Evolutionary conservation across 495 filamentous ascomycete species (phyloP), one percentile per base, ranked within the genome.

Genomic region (Pyrenula massariospora): DNA sequence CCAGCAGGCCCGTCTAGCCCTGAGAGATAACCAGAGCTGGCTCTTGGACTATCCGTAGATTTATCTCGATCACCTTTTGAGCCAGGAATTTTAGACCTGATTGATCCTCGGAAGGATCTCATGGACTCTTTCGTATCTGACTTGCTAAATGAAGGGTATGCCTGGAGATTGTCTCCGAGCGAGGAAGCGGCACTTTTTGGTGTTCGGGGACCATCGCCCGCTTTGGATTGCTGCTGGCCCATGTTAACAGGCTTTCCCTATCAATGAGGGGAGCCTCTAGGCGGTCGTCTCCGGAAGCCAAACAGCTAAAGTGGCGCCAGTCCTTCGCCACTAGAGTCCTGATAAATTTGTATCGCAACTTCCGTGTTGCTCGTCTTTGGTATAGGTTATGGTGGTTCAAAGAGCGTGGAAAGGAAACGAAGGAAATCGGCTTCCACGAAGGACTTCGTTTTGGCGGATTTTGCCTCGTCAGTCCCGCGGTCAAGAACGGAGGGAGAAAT

Each of bases 51-150:
- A 63, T 91, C 88, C 36, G 75, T 62, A 60, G 81, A 70, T 71
- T 79, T 63, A 66, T 80, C 68, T 70, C 72, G 63, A 75, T 79
- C 59, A 70, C 84, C 65, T 77, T 86, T 78, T 69, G 81, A 66
- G 66, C 81, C 77, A 69, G 84, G 67, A 64, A 92, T 84, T 78
- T 93, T 89, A n/a, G 82, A 87, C 48, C 81, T 74, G 59, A 89
- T 79, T 0, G 83, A 82, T 42, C 78, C 84, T 52, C 84, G 78
- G 63, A 97, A 80, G 1, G 93, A 97, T 52, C 92, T 86, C 21
- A 87, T 77, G 10, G 93, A 97, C 61, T 96, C 94, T 70, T 91
- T 91, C 47, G 93, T 98, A 68, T 98, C 93, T 22, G 92, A 88
- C 66, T 88, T 89, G 67, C 85, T 87, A 69, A 98, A 91, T 22